Base-by-base conservation (phyloP, 495 filamentous ascomycete genomes). In the Aspergillus haitiensis region DNA sequence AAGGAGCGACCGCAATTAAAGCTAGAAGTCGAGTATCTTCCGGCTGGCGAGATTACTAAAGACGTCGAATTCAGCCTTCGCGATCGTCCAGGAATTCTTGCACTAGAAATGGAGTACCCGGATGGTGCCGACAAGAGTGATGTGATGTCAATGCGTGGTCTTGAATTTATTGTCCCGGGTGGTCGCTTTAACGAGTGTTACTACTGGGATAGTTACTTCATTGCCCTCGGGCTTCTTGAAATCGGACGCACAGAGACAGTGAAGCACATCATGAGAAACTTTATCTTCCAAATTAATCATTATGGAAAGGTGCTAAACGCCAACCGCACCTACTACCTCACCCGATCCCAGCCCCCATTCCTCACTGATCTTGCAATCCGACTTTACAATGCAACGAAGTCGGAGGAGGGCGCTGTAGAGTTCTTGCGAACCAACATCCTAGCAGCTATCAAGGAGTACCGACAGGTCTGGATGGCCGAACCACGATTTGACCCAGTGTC, bases 191-290 rank as follows among this genome's bases (percentile, higher is more conserved):
- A 51, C 32, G 48, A 51, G 18, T 51, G 21, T 31, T 51, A 51
- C 48, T 51, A 51, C 48, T 51, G 48, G 48, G 48, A 51, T 15
- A 51, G 48, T 11, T 51, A 51, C 48, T 51, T 51, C 11, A 51
- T 51, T 15, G 48, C 48, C 9, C 48, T 51, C 7, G 48, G 48
- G 7, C 48, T 51, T 11, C 48, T 51, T 34, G 48, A 51, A 34
- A 51, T 51, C 6, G 48, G 48, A 11, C 48, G 32, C 27, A 51
- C 48, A 13, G 27, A 51, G 8, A 51, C 48, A 8, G 48, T 51
- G 10, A 51, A 51, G 32, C 27, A 51, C 21, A 51, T 51, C 21
- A 12, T 51, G 7, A 6, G 48, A 2, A 51, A 51, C 48, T 51
- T 51, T 31, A 51, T 32, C 21, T 51, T 51, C 48, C 27, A 51